A percentile compares a stretch with the other conserved stretches of the same genome.
These are phyloP conservation scores for Chenopodium formosanum DNA, from an alignment of 148 eudicot genomes.

Conservation along the genomic window DNA sequence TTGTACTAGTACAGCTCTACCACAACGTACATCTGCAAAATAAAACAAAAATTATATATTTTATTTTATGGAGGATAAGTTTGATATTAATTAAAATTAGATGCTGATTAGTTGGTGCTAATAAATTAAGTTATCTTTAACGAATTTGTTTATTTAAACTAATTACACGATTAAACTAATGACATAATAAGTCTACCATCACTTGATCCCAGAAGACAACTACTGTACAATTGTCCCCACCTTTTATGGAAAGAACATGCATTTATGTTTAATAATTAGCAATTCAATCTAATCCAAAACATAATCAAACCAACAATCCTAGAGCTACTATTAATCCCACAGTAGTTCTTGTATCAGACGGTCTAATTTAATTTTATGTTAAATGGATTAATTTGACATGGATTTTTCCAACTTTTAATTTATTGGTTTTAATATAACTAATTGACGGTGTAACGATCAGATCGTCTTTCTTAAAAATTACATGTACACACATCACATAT, in stretches of 20 bases:
- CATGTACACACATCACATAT: too few relatives aligned
- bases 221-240: neutral
- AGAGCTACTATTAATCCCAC: neutral
- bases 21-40: neutral
- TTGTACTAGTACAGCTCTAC: neutral
- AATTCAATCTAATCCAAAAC: neutral
- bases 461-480: too few relatives aligned
- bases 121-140: constrained; percentile 16
- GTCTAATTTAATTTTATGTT: too few relatives aligned
- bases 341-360: neutral
- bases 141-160: neutral
- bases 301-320: neutral
- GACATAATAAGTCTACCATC: constrained; percentile 1
- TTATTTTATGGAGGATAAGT: neutral
- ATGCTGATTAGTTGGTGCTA: neutral
- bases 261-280: neutral
- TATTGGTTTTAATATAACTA: too few relatives aligned
- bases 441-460: too few relatives aligned
- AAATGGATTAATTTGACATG: too few relatives aligned
- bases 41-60: neutral
- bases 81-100: neutral
- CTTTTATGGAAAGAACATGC: constrained; percentile 17
- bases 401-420: too few relatives aligned
- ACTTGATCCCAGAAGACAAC: constrained; percentile 25
- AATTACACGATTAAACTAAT: neutral